These are phyloP conservation scores for Areca catechu DNA, from an alignment of 176 grass and related monocot genomes.

Conservation along the genomic window DNA sequence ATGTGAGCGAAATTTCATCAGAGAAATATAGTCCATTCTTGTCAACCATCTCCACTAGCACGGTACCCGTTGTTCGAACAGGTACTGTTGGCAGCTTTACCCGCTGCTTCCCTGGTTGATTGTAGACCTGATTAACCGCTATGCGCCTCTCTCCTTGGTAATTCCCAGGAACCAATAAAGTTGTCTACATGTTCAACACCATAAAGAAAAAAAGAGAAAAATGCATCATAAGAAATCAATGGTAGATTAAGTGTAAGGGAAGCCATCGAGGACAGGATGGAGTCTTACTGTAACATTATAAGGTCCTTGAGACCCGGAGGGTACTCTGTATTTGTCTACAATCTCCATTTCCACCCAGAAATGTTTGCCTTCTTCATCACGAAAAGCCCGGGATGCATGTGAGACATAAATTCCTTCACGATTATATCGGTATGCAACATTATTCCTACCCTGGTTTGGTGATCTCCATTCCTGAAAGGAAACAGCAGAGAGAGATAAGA, in stretches of 20 bases:
- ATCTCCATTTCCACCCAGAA: slow-evolving; percentile 92
- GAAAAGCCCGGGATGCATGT: slow-evolving; percentile 63
- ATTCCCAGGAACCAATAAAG: slow-evolving; percentile 85
- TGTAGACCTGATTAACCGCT: slow-evolving; percentile 39
- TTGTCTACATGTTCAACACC: slow-evolving; percentile 48
- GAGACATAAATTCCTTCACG: slow-evolving; percentile 61
- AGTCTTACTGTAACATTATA: slow-evolving; percentile 82
- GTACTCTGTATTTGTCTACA: slow-evolving; percentile 72
- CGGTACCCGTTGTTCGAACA: slow-evolving; percentile 79
- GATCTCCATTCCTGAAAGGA: slow-evolving; percentile 81
- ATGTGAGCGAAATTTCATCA: slow-evolving; percentile 88
- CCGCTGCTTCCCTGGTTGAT: slow-evolving; percentile 58
- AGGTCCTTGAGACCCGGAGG: slow-evolving; percentile 78
- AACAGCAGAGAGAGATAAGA: slow-evolving; percentile 7
- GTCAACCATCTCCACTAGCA: slow-evolving; percentile 78
- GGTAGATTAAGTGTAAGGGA: neutral
- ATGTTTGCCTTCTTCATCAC: slow-evolving; percentile 87
- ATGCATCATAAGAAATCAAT: slow-evolving; percentile 20
- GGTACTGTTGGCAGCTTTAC: slow-evolving; percentile 90
- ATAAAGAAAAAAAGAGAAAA: neutral
- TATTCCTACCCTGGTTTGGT: slow-evolving; percentile 79
- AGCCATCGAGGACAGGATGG: neutral
- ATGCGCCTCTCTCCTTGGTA: slow-evolving; percentile 90
- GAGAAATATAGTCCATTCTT: slow-evolving; percentile 88
- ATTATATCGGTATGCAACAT: slow-evolving; percentile 57